Base-by-base conservation (phyloP, 164 flowering plant genomes). In the Hamamelis virginiana region DNA sequence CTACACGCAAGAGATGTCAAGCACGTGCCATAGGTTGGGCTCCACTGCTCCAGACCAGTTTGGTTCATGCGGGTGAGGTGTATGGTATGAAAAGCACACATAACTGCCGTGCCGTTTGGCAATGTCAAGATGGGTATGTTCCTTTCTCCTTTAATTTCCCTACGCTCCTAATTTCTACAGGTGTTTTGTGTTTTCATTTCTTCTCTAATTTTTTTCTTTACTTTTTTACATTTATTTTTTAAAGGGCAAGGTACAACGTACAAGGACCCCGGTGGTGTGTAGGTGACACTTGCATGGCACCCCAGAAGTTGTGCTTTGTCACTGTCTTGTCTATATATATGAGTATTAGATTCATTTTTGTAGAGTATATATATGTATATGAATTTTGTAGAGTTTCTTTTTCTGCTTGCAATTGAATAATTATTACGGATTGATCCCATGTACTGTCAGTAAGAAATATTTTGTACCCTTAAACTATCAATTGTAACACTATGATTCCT, bases 21-120 rank as follows among this genome's bases (percentile, higher is more conserved):
- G 68, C 76, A 75, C 73, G 74, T 78, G 74, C 57, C 18, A 62
- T n/a, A 21, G 56, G 67, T 43, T 72, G 47, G 74, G 68, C 47
- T 21, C 47, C 33, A 8, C 41, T 71, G 68, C 47, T 21, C 47
- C 33, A 8, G 51, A 10, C 44, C 8, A 59, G 74, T 73, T 69
- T 58, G 72, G 79, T 63, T 69, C 41, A 43, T 55, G 25, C 26
- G 47, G 65, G 65, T n/a, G n/a, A 21, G 64, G 52, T 23, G 67
- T 25, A 41, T 21, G 69, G 46, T 41, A 21, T 64, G 79, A 79
- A 76, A 79, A 66, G 27, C 73, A 76, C 82, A 18, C 21, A 41
- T 70, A 79, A 79, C 82, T 47, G 79, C 68, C 74, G 73, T 64
- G 58, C 8, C 63, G 79, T 76, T 75, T 69, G 77, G 68, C 69